These are phyloP conservation scores for Chlorencoelia australis DNA, from an alignment of 2,329 filamentous ascomycete genomes.

Conservation along the genomic window DNA sequence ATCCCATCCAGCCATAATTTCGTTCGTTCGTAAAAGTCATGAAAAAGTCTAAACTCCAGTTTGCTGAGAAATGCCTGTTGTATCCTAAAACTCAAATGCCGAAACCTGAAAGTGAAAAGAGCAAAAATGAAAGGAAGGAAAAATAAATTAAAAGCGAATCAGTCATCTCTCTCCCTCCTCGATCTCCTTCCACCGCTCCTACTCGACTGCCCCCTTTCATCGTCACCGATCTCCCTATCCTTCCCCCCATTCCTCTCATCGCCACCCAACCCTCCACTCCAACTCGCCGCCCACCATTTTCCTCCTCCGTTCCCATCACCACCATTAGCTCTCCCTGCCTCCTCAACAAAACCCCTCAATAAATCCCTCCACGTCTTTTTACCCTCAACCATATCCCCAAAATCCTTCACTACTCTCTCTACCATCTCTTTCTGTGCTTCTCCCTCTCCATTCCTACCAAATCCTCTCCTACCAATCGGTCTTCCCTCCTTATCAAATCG, in stretches of 20 bases:
- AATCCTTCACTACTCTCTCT: slow-evolving; percentile 16
- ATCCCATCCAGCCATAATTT: too few relatives aligned
- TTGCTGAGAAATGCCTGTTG: too few relatives aligned
- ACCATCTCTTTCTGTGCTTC: slow-evolving; percentile 21
- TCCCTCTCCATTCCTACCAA: not conserved
- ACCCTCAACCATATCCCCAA: slow-evolving; percentile 24
- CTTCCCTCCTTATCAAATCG: slow-evolving; percentile 23
- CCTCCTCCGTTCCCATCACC: too few relatives aligned
- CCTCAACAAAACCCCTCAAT: slow-evolving; percentile 18
- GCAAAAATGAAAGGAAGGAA: too few relatives aligned
- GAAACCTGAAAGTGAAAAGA: too few relatives aligned
- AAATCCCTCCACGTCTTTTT: slow-evolving; percentile 24
- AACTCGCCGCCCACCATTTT: too few relatives aligned
- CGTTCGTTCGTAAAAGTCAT: not conserved
- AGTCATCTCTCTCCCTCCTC: slow-evolving; percentile 2
- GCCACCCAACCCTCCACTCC: too few relatives aligned
- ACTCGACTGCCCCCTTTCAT: not conserved
- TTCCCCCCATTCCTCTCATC: not conserved
- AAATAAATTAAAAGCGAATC: too few relatives aligned
- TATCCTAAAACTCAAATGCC: too few relatives aligned
- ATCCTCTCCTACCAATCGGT: slow-evolving; percentile 10
- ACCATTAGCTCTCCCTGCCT: slow-evolving; percentile 4
- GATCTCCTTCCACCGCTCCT: not conserved
- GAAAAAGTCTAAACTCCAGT: too few relatives aligned
- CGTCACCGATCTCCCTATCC: not conserved